Percentiles rank a stretch among this genome's conserved stretches.
Evolutionary conservation across 2,329 filamentous ascomycete species (phyloP).

Genomic region (Cytospora piceae): DNA sequence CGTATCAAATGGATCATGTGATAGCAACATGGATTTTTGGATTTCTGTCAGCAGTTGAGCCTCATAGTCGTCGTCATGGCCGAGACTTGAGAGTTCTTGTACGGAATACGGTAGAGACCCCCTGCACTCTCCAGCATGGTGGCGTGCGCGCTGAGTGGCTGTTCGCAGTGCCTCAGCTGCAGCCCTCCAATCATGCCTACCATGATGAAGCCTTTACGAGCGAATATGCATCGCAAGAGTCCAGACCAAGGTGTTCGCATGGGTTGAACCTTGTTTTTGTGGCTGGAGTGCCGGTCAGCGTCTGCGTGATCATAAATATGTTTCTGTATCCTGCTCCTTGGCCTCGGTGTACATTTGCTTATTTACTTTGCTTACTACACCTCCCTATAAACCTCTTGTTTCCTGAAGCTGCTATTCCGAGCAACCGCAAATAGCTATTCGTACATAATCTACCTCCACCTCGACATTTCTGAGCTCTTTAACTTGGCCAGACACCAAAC

Average conservation of each 20-base stretch:
- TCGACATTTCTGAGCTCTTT: background rate
- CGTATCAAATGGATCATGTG: no score
- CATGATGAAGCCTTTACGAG: background rate
- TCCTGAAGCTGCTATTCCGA: background rate
- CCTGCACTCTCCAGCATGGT: conserved; percentile 1
- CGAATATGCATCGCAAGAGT: conserved; percentile 5
- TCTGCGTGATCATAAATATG: conserved; percentile 17
- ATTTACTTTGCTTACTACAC: no score
- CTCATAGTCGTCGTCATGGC: conserved; percentile 16
- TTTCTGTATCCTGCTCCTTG: background rate
- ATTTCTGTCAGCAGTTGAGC: conserved; percentile 5
- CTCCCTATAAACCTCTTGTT: background rate
- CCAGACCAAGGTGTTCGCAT: conserved; percentile 15
- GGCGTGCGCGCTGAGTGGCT: conserved; percentile 17
- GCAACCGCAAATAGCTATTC: background rate
- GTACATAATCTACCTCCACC: background rate
- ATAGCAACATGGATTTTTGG: background rate
- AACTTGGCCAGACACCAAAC: background rate
- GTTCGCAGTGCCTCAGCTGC: conserved; percentile 2
- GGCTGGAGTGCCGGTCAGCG: conserved; percentile 25
- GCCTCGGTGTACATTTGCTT: background rate
- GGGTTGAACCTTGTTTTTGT: conserved; percentile 24
- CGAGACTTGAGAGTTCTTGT: background rate
- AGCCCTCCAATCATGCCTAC: conserved; percentile 7
- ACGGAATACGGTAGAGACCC: background rate